phyloP scores from a whole-genome alignment of 2,329 filamentous ascomycete genomes.

The Paecilomyces sp. region DNA sequence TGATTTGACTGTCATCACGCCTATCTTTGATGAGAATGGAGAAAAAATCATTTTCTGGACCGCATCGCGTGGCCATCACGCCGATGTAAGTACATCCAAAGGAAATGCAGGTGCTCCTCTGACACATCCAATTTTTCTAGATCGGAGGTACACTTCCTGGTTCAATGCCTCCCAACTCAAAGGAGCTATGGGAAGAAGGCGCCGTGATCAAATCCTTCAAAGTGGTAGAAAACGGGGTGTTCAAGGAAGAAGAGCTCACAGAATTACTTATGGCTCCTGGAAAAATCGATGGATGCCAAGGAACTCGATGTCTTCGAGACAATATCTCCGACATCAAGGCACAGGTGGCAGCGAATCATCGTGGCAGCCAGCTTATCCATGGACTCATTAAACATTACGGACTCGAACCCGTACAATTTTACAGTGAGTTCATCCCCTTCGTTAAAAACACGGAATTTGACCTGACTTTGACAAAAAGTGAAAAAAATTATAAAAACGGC shows the following conservation, averaged over 20 bases:
- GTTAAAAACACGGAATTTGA: constrained; percentile 5
- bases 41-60: constrained; percentile 68
- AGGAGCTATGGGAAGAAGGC: constrained; percentile 58
- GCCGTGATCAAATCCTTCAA: constrained; percentile 56
- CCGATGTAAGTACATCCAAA: constrained; percentile 45
- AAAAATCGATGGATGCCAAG: constrained; percentile 63
- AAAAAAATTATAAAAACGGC: constrained; percentile 69
- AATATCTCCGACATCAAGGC: constrained; percentile 79
- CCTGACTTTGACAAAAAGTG: constrained; percentile 38
- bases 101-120: no score
- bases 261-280: constrained; percentile 65
- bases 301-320: constrained; percentile 67
- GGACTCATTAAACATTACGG: constrained; percentile 67
- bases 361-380: constrained; percentile 67
- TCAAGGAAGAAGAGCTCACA: constrained; percentile 66
- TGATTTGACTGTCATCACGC: constrained; percentile 70
- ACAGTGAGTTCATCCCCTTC: constrained; percentile 36
- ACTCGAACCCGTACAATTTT: constrained; percentile 64
- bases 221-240: constrained; percentile 38
- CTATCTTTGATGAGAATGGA: constrained; percentile 54
- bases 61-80: constrained; percentile 64
- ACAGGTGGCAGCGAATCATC: constrained; percentile 74
- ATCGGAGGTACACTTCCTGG: constrained; percentile 72
- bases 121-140: neutral
- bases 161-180: constrained; percentile 70